Base-by-base conservation (phyloP, 1,139 yeast species). In the Blastobotrys indianensis region DNA sequence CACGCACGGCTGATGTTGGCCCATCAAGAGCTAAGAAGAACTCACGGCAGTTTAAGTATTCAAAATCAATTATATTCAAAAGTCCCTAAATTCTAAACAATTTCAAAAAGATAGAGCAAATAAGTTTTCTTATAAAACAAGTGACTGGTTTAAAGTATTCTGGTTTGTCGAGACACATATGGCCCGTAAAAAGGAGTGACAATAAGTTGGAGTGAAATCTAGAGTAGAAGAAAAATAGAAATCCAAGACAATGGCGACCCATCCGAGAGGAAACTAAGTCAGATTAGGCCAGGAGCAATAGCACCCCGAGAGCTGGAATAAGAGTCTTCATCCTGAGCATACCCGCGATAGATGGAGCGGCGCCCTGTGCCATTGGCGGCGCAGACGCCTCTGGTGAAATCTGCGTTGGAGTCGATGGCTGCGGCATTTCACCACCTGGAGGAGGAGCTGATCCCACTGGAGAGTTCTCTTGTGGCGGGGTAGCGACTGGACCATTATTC, bases 291-390 rank as follows among this genome's bases (percentile, higher is more conserved):
- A 42, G 12, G 11, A 42, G 15, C 41, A 42, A 10, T 2, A 32
- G 20, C 4, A 37, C 33, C 20, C 37, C 45, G 9, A 42, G 3
- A 10, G 39, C 45, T 37, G 41, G 41, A 4, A 33, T 3, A 7
- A 20, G 17, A 10, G 23, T 34, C 41, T 37, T 42, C 36, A 20
- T 12, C 10, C 8, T 25, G 15, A 37, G 28, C 32, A 37, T 11
- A 3, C 20, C 30, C 11, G 20, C 25, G 4, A 39, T 16, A n/a
- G 41, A 12, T 13, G 35, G 36, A 11, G 39, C 39, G 6, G 39
- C 39, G n/a, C 38, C 48, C 28, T 45, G 46, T 23, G 17, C n/a
- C 8, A 37, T 7, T 8, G 36, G 32, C 12, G 36, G 36, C 16
- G 16, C 13, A 12, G 15, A 13, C 3, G 17, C 36, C 13, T 13